Evolutionary conservation across 345 rosid species (phyloP).

Genomic region (Dipteronia sinensis): DNA sequence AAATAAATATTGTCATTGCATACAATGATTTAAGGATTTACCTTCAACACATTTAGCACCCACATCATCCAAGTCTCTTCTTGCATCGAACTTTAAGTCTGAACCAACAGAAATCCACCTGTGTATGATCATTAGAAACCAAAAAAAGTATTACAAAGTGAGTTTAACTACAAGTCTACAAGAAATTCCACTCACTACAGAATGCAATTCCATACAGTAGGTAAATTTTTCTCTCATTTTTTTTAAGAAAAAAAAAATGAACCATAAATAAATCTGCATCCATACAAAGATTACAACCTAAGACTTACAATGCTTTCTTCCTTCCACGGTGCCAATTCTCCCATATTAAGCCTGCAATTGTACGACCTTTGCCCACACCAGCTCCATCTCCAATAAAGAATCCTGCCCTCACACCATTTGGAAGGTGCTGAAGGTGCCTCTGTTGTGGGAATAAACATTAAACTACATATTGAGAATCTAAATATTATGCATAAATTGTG

Average conservation of each 20-base stretch:
- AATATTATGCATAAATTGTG: conserved; percentile 30
- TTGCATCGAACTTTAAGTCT: conserved; percentile 92
- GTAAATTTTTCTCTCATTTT: background rate
- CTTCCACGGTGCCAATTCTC: conserved; percentile 92
- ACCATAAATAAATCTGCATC: background rate
- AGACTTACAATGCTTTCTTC: conserved; percentile 81
- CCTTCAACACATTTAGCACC: conserved; percentile 84
- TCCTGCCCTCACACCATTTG: conserved; percentile 84
- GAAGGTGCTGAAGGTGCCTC: conserved; percentile 96
- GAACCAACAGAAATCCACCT: conserved; percentile 99
- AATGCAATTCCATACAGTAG: background rate
- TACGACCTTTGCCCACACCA: conserved; percentile 99
- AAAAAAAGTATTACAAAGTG: conserved; percentile 19
- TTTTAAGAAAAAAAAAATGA: background rate
- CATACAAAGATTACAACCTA: conserved; percentile 23
- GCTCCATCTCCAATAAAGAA: conserved; percentile 99
- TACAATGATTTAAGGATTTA: conserved; percentile 28
- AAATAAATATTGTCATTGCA: conserved; percentile 9
- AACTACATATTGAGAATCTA: conserved; percentile 26
- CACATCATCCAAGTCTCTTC: conserved; percentile 98
- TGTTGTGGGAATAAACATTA: conserved; percentile 40
- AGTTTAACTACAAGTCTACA: background rate
- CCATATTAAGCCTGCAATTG: conserved; percentile 95
- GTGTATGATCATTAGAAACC: conserved; percentile 32
- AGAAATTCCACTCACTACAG: background rate